Conservation (phyloP, 371 early-diverging fungal genomes). For the Syncephalastrum sp. region DNA sequence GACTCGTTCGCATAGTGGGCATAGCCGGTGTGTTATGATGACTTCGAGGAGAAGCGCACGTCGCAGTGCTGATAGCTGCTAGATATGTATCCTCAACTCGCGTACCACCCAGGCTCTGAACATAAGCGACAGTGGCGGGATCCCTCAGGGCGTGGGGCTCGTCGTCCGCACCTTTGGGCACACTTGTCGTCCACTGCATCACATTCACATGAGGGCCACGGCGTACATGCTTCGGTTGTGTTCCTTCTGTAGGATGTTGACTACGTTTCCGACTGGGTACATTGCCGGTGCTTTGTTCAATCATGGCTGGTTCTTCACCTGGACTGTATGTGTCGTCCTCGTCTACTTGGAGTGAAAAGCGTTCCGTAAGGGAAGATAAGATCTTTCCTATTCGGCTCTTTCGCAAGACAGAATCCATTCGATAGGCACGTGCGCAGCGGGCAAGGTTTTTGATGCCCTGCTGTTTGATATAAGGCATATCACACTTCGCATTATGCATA, state of each 20-base stretch:
- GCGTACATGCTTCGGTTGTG: not conserved
- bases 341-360: conserved; percentile 12
- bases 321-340: not conserved
- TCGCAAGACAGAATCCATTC: conserved; percentile 13
- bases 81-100: not conserved
- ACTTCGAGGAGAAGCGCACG: not conserved
- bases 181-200: no score
- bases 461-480: conserved; percentile 19
- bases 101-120: not conserved
- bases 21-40: no score
- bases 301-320: conserved; percentile 2
- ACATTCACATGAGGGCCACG: no score
- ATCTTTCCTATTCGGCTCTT: conserved; percentile 15
- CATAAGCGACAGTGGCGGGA: not conserved
- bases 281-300: not conserved
- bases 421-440: conserved; percentile 20
- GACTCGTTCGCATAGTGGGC: not conserved
- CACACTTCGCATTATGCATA: conserved; percentile 37
- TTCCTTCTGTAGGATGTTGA: conserved; percentile 6
- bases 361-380: conserved; percentile 8
- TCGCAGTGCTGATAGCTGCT: not conserved
- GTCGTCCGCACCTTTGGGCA: not conserved
- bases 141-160: not conserved
- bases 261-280: conserved; percentile 4
- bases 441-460: conserved; percentile 23